A percentile compares a stretch with the other conserved stretches of the same genome.
These are phyloP conservation scores for Termitomyces sp. DNA, from an alignment of 768 basidiomycete genomes.

Conservation along the genomic window DNA sequence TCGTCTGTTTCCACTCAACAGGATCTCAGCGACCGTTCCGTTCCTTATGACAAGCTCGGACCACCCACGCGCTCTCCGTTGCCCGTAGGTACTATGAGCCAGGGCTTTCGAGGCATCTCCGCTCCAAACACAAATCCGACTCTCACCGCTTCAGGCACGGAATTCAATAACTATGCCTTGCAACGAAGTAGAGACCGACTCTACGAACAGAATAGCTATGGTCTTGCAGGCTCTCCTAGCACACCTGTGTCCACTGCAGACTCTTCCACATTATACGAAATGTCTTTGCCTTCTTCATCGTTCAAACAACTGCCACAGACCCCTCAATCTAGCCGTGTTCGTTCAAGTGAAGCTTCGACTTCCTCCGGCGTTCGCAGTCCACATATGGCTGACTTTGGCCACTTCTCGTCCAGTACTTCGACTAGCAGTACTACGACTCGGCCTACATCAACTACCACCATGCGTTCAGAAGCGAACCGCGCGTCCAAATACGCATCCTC, in stretches of 20 bases:
- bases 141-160: slow-evolving; percentile 65
- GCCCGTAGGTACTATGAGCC: slow-evolving; percentile 47
- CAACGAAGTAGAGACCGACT: slow-evolving; percentile 47
- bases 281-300: slow-evolving; percentile 32
- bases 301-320: slow-evolving; percentile 22
- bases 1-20: slow-evolving; percentile 53
- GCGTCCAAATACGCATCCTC: slow-evolving; percentile 61
- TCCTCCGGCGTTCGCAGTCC: slow-evolving; percentile 46
- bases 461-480: slow-evolving; percentile 52
- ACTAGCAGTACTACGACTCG: slow-evolving; percentile 34
- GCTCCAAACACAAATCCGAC: slow-evolving; percentile 83
- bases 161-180: slow-evolving; percentile 57
- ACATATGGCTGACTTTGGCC: slow-evolving; percentile 47
- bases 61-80: slow-evolving; percentile 54
- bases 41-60: slow-evolving; percentile 67
- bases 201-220: slow-evolving; percentile 32
- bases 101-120: slow-evolving; percentile 62
- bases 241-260: slow-evolving; percentile 48
- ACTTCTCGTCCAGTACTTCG: slow-evolving; percentile 23
- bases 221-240: slow-evolving; percentile 45
- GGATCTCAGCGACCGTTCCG: slow-evolving; percentile 59
- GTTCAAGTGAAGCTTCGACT: slow-evolving; percentile 53
- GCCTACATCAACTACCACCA: slow-evolving; percentile 43
- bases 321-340: slow-evolving; percentile 34
- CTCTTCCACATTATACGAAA: slow-evolving; percentile 54